These are phyloP conservation scores for Tetragonia tetragonoides DNA, from an alignment of 148 eudicot species.

Conservation along the genomic window DNA sequence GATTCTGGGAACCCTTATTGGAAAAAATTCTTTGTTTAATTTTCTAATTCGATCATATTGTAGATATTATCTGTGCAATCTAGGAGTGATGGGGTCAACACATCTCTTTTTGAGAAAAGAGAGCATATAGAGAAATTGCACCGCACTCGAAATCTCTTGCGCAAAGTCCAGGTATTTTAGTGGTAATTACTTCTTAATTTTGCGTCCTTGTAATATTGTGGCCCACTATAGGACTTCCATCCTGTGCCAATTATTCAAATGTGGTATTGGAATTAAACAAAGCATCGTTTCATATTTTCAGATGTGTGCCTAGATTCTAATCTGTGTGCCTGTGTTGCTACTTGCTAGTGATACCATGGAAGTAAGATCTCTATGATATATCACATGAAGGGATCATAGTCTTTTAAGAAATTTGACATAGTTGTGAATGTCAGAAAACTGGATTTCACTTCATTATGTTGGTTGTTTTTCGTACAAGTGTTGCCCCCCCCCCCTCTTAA, in stretches of 20 bases:
- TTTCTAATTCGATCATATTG: constrained; percentile 25
- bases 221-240: background rate
- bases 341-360: background rate
- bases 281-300: background rate
- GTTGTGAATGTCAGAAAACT: constrained; percentile 6
- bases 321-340: background rate
- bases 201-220: background rate
- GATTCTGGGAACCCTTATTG: background rate
- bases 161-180: constrained; percentile 88
- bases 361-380: background rate
- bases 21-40: constrained; percentile 3
- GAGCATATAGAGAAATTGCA: constrained; percentile 96
- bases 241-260: background rate
- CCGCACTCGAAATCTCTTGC: constrained; percentile 89
- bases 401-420: background rate
- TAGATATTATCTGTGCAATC: constrained; percentile 96
- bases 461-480: background rate
- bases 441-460: background rate
- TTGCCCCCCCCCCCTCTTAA: background rate
- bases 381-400: background rate
- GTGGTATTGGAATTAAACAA: background rate
- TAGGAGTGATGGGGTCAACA: constrained; percentile 94
- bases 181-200: background rate
- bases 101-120: constrained; percentile 90
- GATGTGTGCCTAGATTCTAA: background rate